These are phyloP conservation scores for Suhomyces chickasaworum DNA, from an alignment of 1,139 yeast species.

Conservation along the genomic window DNA sequence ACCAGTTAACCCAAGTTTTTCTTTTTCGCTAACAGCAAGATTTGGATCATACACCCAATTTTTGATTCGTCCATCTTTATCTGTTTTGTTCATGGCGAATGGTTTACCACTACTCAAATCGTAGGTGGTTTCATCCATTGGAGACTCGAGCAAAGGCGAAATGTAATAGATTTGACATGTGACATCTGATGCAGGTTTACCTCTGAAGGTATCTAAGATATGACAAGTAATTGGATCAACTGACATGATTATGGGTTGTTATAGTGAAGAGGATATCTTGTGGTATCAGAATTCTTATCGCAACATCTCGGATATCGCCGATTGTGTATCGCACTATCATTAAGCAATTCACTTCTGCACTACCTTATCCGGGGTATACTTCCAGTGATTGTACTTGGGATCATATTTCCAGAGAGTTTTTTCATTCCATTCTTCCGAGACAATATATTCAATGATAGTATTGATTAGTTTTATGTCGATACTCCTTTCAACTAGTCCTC, in stretches of 20 bases:
- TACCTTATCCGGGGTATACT: conserved; percentile 6
- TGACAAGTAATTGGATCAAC: conserved; percentile 80
- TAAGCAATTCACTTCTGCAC: neutral
- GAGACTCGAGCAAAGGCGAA: conserved; percentile 28
- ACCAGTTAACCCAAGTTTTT: conserved; percentile 35
- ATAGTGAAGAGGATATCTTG: neutral
- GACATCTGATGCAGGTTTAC: conserved; percentile 75
- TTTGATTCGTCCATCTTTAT: conserved; percentile 74
- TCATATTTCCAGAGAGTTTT: conserved; percentile 30
- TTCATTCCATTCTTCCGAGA: conserved; percentile 22
- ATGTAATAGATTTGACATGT: conserved; percentile 56
- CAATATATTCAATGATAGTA: conserved; percentile 29
- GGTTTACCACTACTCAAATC: conserved; percentile 34
- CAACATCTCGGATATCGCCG: conserved; percentile 14
- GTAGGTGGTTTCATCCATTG: conserved; percentile 29
- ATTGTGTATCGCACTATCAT: conserved; percentile 1
- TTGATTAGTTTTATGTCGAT: conserved; percentile 27
- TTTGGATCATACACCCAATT: conserved; percentile 61
- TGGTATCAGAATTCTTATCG: neutral
- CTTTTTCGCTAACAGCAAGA: conserved; percentile 20
- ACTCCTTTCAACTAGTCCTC: conserved; percentile 19
- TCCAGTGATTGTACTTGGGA: conserved; percentile 23
- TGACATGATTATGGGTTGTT: conserved; percentile 6
- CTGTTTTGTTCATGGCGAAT: conserved; percentile 68
- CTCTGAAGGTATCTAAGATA: conserved; percentile 79